These are phyloP conservation scores for Medicago arabica DNA, from an alignment of 306 rosid genomes.

Conservation along the genomic window DNA sequence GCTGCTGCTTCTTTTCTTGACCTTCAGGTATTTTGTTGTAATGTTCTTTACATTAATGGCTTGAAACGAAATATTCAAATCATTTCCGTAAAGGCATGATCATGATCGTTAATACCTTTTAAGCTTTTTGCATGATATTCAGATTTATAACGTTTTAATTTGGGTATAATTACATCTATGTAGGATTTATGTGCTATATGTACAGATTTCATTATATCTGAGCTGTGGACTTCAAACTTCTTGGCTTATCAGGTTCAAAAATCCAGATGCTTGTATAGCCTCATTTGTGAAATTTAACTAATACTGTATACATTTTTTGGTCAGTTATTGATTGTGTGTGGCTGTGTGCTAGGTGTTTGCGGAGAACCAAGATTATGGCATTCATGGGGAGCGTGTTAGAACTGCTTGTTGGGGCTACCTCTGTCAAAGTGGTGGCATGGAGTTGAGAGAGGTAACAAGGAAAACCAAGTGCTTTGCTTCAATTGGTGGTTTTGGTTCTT, in stretches of 20 bases:
- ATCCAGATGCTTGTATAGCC: slow-evolving; percentile 43
- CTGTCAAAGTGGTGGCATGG: slow-evolving; percentile 98
- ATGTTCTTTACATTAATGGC: slow-evolving; percentile 30
- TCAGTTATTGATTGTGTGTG: slow-evolving; percentile 37
- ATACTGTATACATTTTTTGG: slow-evolving; percentile 11
- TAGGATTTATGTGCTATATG: slow-evolving; percentile 97
- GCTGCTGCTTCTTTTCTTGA: slow-evolving; percentile 99
- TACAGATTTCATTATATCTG: slow-evolving; percentile 93
- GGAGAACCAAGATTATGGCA: slow-evolving; percentile 94
- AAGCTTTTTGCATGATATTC: slow-evolving; percentile 25
- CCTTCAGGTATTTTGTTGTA: slow-evolving; percentile 76
- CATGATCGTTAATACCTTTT: background rate
- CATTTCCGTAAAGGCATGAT: background rate
- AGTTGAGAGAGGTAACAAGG: slow-evolving; percentile 86
- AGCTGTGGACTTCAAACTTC: slow-evolving; percentile 96
- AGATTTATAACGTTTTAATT: slow-evolving; percentile 10
- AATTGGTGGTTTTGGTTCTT: slow-evolving; percentile 37
- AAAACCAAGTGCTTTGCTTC: slow-evolving; percentile 33
- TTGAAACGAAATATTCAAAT: slow-evolving; percentile 8
- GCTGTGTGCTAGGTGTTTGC: slow-evolving; percentile 77
- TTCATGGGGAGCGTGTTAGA: slow-evolving; percentile 94
- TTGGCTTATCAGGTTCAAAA: slow-evolving; percentile 86
- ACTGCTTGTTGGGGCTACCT: slow-evolving; percentile 99
- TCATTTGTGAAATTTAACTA: slow-evolving; percentile 40
- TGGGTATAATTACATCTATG: slow-evolving; percentile 31